Evolutionary conservation across 1,284 basidiomycete genomes (phyloP).

Genomic region (Peniophora sp.): DNA sequence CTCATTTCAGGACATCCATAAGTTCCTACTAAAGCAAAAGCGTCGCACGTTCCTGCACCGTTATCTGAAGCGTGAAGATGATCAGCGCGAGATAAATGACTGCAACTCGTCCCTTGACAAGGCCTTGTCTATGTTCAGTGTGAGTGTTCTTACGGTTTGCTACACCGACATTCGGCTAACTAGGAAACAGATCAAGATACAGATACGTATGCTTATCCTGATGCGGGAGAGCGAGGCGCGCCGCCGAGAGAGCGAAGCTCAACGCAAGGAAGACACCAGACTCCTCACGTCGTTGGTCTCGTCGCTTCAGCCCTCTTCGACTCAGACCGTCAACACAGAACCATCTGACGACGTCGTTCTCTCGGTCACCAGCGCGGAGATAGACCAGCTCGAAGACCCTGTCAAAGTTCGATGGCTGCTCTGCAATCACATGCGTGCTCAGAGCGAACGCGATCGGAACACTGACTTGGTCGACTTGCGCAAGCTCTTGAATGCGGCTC

Average conservation of each 20-base stretch:
- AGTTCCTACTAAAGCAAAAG: neutral
- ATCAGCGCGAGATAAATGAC: neutral
- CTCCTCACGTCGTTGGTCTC: neutral
- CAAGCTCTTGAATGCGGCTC: too few species aligned
- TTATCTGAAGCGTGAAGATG: neutral
- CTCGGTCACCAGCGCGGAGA: too few species aligned
- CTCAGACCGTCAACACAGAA: too few species aligned
- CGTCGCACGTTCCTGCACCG: neutral
- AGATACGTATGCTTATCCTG: slow-evolving; percentile 53
- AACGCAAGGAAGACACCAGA: neutral
- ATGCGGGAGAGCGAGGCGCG: slow-evolving; percentile 31
- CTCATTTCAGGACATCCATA: neutral
- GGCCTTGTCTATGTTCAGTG: neutral
- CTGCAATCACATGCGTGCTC: slow-evolving; percentile 23
- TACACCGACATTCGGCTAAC: too few species aligned
- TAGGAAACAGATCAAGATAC: slow-evolving; percentile 33
- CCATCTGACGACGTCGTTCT: too few species aligned
- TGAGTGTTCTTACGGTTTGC: neutral
- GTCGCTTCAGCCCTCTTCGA: too few species aligned
- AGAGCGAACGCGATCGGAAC: too few species aligned
- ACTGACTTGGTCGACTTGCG: too few species aligned
- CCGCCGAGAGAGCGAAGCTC: too few species aligned
- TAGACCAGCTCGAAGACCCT: neutral
- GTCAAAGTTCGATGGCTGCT: slow-evolving; percentile 22
- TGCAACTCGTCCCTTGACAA: neutral